These are phyloP conservation scores for Amanita brunnescens DNA, from an alignment of 768 basidiomycete species.

Conservation along the genomic window DNA sequence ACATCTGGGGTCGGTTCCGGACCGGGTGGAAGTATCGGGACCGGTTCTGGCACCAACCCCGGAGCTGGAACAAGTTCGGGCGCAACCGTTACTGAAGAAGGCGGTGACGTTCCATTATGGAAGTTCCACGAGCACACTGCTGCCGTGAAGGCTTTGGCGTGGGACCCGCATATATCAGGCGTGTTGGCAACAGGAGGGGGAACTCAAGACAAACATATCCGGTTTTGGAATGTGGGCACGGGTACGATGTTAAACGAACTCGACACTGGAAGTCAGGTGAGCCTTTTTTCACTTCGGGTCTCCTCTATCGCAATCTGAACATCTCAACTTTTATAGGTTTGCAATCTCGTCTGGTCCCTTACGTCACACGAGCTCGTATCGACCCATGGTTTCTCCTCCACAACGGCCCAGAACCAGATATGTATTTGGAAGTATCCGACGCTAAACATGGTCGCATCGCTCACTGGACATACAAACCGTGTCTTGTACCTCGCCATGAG, in stretches of 20 bases:
- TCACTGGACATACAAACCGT: slow-evolving; percentile 91
- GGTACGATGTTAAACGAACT: slow-evolving; percentile 80
- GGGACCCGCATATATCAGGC: slow-evolving; percentile 92
- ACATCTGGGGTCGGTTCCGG: slow-evolving; percentile 5
- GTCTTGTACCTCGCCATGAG: slow-evolving; percentile 97
- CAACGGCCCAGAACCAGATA: slow-evolving; percentile 92
- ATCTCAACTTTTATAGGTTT: slow-evolving; percentile 54
- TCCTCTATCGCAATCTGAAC: slow-evolving; percentile 9
- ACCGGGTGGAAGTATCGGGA: slow-evolving; percentile 11
- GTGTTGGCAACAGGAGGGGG: slow-evolving; percentile 93
- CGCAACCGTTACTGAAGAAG: slow-evolving; percentile 19
- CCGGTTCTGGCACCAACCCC: not conserved
- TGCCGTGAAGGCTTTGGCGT: slow-evolving; percentile 95
- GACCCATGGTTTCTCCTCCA: slow-evolving; percentile 93
- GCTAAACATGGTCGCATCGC: slow-evolving; percentile 87
- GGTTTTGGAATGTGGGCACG: slow-evolving; percentile 92
- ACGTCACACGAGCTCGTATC: slow-evolving; percentile 97
- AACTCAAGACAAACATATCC: slow-evolving; percentile 97
- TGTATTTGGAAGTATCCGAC: slow-evolving; percentile 94
- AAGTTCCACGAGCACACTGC: slow-evolving; percentile 96
- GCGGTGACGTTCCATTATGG: slow-evolving; percentile 67
- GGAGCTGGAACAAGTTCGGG: not conserved
- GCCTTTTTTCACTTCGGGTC: slow-evolving; percentile 16
- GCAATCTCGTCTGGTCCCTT: slow-evolving; percentile 93
- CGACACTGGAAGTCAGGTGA: slow-evolving; percentile 93